phyloP scores from a whole-genome alignment of 1,139 yeast genomes.

The Geotrichum macrosporum region DNA sequence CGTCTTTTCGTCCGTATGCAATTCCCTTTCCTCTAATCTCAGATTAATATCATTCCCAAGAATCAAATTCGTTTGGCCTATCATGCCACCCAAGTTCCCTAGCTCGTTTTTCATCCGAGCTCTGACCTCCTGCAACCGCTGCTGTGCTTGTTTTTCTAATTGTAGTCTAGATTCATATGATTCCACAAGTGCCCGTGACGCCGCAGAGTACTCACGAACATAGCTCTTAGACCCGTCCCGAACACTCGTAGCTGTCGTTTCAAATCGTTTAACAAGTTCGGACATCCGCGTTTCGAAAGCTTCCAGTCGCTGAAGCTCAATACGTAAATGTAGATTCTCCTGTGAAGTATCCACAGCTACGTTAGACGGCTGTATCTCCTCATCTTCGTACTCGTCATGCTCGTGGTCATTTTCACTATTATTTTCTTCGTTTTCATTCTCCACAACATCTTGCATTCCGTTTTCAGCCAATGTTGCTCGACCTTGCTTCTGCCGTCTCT shows the following conservation, averaged over 20 bases:
- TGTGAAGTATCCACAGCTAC: too few relatives aligned
- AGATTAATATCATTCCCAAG: slow-evolving; percentile 6
- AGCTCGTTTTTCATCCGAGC: slow-evolving; percentile 8
- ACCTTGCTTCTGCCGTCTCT: not conserved
- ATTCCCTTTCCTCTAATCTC: slow-evolving; percentile 1
- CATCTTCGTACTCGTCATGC: not conserved
- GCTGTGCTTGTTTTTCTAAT: slow-evolving; percentile 24
- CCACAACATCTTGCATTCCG: too few relatives aligned
- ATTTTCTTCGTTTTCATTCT: not conserved
- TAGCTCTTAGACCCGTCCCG: slow-evolving; percentile 25
- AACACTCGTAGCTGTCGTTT: slow-evolving; percentile 25
- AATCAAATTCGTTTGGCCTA: slow-evolving; percentile 1
- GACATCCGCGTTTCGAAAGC: slow-evolving; percentile 27
- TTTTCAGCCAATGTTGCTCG: too few relatives aligned
- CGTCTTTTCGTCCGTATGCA: not conserved
- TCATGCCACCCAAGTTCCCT: slow-evolving; percentile 2
- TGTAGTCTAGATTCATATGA: slow-evolving; percentile 28
- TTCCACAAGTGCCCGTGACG: slow-evolving; percentile 24
- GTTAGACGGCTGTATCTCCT: slow-evolving; percentile 3
- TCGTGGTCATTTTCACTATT: slow-evolving; percentile 3
- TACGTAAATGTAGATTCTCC: slow-evolving; percentile 27
- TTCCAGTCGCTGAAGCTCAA: slow-evolving; percentile 31
- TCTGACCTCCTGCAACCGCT: slow-evolving; percentile 11
- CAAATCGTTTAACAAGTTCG: slow-evolving; percentile 28
- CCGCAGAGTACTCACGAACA: slow-evolving; percentile 25